These are phyloP conservation scores for Crithidia bombi DNA, from an alignment of 208 protist species.

Conservation along the genomic window DNA sequence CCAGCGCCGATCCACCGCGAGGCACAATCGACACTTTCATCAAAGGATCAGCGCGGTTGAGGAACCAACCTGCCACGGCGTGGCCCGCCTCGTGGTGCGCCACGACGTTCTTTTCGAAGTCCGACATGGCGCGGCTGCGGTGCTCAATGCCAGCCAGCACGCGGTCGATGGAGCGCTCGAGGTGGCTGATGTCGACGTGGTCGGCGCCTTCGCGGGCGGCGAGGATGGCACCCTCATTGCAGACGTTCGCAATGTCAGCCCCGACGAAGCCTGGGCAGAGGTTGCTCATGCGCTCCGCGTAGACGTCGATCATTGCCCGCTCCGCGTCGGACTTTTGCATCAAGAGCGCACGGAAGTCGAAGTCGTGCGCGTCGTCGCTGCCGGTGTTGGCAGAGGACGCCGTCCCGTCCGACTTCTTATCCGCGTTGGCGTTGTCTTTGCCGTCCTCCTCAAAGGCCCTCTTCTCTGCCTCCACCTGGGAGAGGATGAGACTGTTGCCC, in stretches of 20 bases:
- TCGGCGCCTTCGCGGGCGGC: constrained; percentile 76
- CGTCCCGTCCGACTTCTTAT: background rate
- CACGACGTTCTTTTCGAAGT: constrained; percentile 93
- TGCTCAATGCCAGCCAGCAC: constrained; percentile 97
- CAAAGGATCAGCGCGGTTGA: constrained; percentile 96
- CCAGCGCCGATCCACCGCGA: constrained; percentile 93
- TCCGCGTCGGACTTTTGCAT: constrained; percentile 54
- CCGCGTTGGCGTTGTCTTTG: background rate
- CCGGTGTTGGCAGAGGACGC: background rate
- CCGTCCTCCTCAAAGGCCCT: constrained; percentile 16
- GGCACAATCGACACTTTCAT: constrained; percentile 99
- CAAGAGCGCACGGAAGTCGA: constrained; percentile 59
- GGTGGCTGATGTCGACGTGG: constrained; percentile 81
- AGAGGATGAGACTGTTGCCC: constrained; percentile 27
- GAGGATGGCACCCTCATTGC: constrained; percentile 95
- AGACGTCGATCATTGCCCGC: constrained; percentile 68
- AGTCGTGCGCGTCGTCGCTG: constrained; percentile 25
- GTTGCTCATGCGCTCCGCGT: constrained; percentile 74
- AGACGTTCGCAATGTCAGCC: constrained; percentile 97
- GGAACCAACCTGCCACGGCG: constrained; percentile 97
- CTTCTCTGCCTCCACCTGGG: constrained; percentile 34
- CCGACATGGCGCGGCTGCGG: constrained; percentile 79
- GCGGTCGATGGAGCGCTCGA: constrained; percentile 95
- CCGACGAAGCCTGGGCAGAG: constrained; percentile 91
- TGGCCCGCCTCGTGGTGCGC: constrained; percentile 99